A percentile compares a stretch with the other conserved stretches of the same genome.
phyloP scores from a whole-genome alignment of 495 filamentous ascomycete genomes.

The Lepidopterella palustris region DNA sequence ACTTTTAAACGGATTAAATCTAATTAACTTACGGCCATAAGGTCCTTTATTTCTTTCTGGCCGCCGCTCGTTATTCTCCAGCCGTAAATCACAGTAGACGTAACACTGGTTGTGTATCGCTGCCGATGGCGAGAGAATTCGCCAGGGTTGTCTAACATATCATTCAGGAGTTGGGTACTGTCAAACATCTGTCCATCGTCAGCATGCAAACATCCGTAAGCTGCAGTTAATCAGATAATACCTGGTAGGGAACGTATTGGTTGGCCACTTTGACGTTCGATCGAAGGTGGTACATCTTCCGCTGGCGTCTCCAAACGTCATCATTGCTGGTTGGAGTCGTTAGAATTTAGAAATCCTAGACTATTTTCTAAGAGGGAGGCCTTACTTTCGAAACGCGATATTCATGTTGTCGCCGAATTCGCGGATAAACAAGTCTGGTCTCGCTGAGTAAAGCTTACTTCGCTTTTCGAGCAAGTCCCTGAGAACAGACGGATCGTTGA shows the following conservation, averaged over 20 bases:
- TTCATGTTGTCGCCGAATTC: not conserved
- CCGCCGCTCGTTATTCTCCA: not conserved
- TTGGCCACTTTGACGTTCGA: not conserved
- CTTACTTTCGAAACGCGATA: not conserved
- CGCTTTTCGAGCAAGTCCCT: not conserved
- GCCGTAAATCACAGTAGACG: constrained; percentile 1
- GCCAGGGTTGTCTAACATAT: not conserved
- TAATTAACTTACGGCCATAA: not conserved
- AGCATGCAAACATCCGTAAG: not conserved
- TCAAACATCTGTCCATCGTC: not conserved
- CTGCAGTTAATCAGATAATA: not conserved
- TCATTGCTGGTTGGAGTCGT: not conserved
- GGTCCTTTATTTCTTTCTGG: not conserved
- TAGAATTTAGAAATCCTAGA: not conserved
- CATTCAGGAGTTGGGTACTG: not conserved
- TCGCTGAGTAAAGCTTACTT: not conserved
- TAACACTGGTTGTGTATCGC: constrained; percentile 1
- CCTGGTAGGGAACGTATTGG: not conserved
- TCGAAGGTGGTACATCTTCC: not conserved
- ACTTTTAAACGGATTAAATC: not conserved
- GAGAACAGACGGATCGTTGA: not conserved
- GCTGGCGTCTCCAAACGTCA: not conserved
- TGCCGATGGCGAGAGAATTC: constrained; percentile 1
- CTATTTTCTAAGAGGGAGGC: not conserved
- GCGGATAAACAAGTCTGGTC: not conserved